Base-by-base conservation (phyloP, 225 moss, liverwort and hornwort genomes). In the Anthoceros angustus region DNA sequence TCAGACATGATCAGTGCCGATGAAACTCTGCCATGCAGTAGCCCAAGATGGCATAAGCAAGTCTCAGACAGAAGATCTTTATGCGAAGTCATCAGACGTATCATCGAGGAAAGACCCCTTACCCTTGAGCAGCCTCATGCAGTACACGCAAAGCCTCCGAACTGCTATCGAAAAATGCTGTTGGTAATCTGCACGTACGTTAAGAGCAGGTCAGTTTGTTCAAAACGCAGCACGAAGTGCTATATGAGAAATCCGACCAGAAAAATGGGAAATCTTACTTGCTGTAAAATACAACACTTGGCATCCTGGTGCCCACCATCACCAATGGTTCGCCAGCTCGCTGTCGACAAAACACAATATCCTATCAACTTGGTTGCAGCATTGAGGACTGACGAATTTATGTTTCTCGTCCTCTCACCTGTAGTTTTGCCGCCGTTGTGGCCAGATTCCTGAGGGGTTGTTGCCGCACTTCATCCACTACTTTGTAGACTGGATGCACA, bases 251-350 rank as follows among this genome's bases (percentile, higher is more conserved):
- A 62, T 39, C 9, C 25, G 6, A 61, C n/a, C 12, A 5, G 18
- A 45, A 10, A 39, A 32, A 40, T 43, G 12, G 39, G 23, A 65
- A 39, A 50, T 55, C 79, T 72, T 64, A 86, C 83, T 79, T 78
- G 82, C 87, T 87, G 70, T 84, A 82, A 62, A 66, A 87, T 42
- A 82, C 87, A 65, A 84, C 75, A 66, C 84, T 87, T 42, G 82
- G 80, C 87, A 84, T 84, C 60, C 75, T 77, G 43, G 80, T 77
- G 41, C 87, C 84, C 38, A 87, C 82, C 82, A 87, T 70, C 68
- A 77, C 70, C 69, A 87, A 73, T 16, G 80, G 70, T 72, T 87
- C 87, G 68, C 82, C 82, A 62, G 72, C 70, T 74, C 66, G 72
- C 82, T 82, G 78, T 41, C 26, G 62, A 71, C 61, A 43, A 46